Base-by-base conservation (phyloP, 2,329 filamentous ascomycete species). In the Fusarium sp. region DNA sequence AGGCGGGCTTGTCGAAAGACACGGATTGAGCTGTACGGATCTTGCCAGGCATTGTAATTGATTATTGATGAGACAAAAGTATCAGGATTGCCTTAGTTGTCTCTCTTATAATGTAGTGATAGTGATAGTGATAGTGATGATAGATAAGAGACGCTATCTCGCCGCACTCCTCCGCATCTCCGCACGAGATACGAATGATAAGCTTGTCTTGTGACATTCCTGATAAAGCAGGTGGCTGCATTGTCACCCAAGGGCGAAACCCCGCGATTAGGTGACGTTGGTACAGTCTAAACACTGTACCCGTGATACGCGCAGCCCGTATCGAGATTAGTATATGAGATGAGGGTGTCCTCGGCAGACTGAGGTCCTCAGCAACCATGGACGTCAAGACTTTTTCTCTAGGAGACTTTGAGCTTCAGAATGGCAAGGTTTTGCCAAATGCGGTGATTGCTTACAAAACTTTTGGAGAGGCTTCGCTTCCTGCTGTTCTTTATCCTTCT, bases 381-480 rank as follows among this genome's bases (percentile, higher is more conserved):
- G 55, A 49, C 15, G 39, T 76, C 62, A 55, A 73, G 18, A 73
- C 45, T 8, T 92, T 86, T 76, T 80, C 86, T 29, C 84, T 93
- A 0, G 91, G 91, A 22, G 86, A 92, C 80, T 93, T 92, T 83
- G 82, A 86, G 68, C 87, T 95, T 5, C 88, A 92, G 76, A 90
- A 86, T 31, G 91, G 92, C 42, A 84, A 84, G n/a, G 84, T 82
- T 10, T 85, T 95, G 22, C 85, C 87, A 4, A 80, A 88, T 72
- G 93, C 93, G 3, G 87, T 88, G 76, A 89, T 95, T 59, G 92
- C 92, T 20, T 95, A 93, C 84, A 94, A 92, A 80, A 93, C 92
- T 0, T 91, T 92, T 73, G 93, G 93, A 25, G 84, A 90, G 62
- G 79, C 87, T 0, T 86, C 83, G 0, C 84, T 83, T 10, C 92